These are phyloP conservation scores for Cubamyces lactineus DNA, from an alignment of 768 basidiomycete genomes.

Conservation along the genomic window DNA sequence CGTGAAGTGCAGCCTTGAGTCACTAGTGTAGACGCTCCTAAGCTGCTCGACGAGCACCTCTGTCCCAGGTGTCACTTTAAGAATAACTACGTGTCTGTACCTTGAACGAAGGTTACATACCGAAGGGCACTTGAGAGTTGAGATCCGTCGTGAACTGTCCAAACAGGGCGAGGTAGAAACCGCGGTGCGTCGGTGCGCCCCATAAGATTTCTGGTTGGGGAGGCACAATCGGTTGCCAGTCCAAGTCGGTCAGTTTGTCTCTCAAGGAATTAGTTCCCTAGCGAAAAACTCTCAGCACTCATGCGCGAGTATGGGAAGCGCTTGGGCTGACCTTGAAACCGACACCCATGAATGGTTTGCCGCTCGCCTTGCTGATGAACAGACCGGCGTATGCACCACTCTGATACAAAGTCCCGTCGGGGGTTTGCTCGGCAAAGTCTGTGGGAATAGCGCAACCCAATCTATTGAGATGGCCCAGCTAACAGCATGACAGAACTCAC, in stretches of 20 bases:
- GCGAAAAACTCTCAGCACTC: neutral
- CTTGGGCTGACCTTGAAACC: slow-evolving; percentile 7
- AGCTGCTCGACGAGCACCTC: too few species aligned
- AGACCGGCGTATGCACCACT: slow-evolving; percentile 7
- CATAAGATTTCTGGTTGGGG: neutral
- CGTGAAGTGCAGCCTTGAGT: too few species aligned
- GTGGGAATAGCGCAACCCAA: neutral
- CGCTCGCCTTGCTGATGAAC: slow-evolving; percentile 9
- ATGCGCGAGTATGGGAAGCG: neutral
- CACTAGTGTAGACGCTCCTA: too few species aligned
- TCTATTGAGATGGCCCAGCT: neutral
- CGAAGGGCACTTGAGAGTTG: slow-evolving; percentile 1
- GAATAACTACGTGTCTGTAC: neutral
- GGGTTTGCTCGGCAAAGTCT: slow-evolving; percentile 2
- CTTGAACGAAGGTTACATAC: neutral
- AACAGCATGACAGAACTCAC: neutral
- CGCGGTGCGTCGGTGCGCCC: slow-evolving; percentile 3
- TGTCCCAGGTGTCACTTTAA: too few species aligned
- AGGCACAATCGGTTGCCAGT: neutral
- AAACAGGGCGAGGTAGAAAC: slow-evolving; percentile 8
- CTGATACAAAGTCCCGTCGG: neutral
- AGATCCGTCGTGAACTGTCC: neutral
- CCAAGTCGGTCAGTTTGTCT: neutral
- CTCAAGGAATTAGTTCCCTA: neutral
- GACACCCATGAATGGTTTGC: slow-evolving; percentile 10